These are phyloP conservation scores for Galerina sulciceps DNA, from an alignment of 768 basidiomycete species.

Conservation along the genomic window DNA sequence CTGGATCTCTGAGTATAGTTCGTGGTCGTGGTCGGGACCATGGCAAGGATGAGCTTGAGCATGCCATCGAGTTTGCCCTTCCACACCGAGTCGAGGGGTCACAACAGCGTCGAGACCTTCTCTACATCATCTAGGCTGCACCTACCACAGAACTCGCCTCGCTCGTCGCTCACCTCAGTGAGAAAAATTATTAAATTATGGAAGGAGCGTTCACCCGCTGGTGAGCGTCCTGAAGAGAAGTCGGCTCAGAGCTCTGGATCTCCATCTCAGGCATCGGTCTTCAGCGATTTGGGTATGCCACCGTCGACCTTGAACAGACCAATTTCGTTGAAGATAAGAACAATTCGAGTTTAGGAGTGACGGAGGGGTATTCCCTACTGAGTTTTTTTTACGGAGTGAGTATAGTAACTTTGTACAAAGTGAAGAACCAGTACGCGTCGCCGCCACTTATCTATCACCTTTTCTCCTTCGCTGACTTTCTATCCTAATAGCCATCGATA, in stretches of 20 bases:
- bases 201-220: constrained; percentile 75
- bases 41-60: constrained; percentile 60
- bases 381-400: constrained; percentile 47
- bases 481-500: constrained; percentile 67
- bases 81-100: constrained; percentile 32
- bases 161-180: constrained; percentile 74
- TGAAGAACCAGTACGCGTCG: constrained; percentile 47
- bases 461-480: constrained; percentile 1
- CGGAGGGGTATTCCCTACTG: constrained; percentile 40
- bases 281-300: constrained; percentile 8
- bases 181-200: constrained; percentile 80
- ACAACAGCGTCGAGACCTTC: constrained; percentile 29
- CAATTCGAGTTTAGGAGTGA: constrained; percentile 32
- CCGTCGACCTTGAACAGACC: neutral
- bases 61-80: constrained; percentile 40
- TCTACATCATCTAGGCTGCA: constrained; percentile 41
- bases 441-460: constrained; percentile 1
- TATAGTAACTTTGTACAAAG: constrained; percentile 53
- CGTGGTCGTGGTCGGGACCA: no score
- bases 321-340: constrained; percentile 20
- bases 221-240: constrained; percentile 38
- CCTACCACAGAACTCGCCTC: constrained; percentile 66
- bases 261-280: constrained; percentile 25
- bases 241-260: constrained; percentile 45
- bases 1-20: constrained; percentile 43